Conservation (phyloP, 495 filamentous ascomycete genomes). For the Melanomma pulvis-pyrius region DNA sequence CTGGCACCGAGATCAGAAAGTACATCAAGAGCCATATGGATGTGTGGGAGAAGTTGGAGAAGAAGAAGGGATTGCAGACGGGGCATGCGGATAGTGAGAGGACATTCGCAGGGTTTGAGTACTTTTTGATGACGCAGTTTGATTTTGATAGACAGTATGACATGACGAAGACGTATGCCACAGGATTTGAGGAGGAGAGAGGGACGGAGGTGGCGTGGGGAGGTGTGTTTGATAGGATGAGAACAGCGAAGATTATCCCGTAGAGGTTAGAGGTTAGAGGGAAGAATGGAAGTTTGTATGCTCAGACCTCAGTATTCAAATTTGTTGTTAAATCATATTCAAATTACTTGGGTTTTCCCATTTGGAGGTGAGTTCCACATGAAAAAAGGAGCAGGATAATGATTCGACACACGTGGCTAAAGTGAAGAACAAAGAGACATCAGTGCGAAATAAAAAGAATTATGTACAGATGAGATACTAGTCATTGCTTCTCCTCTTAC, state of each 20-base stretch:
- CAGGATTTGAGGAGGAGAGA: slow-evolving; percentile 42
- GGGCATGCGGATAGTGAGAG: slow-evolving; percentile 39
- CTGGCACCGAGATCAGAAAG: slow-evolving; percentile 33
- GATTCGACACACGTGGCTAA: too few relatives aligned
- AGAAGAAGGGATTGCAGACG: slow-evolving; percentile 39
- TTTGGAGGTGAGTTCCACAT: too few relatives aligned
- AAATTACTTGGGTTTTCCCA: too few relatives aligned
- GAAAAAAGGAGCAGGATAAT: too few relatives aligned
- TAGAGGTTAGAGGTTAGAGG: too few relatives aligned
- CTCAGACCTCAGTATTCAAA: too few relatives aligned
- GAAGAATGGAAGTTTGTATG: too few relatives aligned
- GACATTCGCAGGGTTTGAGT: slow-evolving; percentile 42
- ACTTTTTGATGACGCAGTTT: slow-evolving; percentile 42
- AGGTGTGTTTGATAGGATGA: slow-evolving; percentile 42
- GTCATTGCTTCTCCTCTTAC: not conserved
- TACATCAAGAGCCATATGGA: slow-evolving; percentile 42
- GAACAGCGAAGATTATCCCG: slow-evolving; percentile 41
- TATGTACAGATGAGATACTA: not conserved
- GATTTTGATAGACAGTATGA: slow-evolving; percentile 47
- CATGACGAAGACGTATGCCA: slow-evolving; percentile 41
- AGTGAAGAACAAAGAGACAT: too few relatives aligned
- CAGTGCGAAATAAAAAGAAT: not conserved
- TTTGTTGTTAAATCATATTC: too few relatives aligned
- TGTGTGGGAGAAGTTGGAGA: slow-evolving; percentile 40
- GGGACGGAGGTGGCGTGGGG: slow-evolving; percentile 38